Base-by-base conservation (phyloP, 2,329 filamentous ascomycete species). In the Paracamarosporium sp. region DNA sequence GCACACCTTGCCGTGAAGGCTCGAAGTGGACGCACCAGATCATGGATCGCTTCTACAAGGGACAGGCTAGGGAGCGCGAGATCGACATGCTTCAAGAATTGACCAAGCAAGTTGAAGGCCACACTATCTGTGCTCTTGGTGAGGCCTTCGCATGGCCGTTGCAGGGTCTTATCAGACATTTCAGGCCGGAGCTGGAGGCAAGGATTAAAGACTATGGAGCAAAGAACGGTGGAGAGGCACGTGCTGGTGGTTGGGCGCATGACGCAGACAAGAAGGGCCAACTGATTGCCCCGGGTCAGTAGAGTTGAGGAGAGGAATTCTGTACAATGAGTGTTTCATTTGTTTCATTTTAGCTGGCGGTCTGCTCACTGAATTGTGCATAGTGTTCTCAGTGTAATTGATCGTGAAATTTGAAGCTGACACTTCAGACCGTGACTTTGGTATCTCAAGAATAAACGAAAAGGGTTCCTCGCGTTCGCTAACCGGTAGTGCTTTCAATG, bases 81-180 rank as follows among this genome's bases (percentile, higher is more conserved):
- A 99, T 99, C 77, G 95, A 99, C 78, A 99, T 99, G 95, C 86
- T 99, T 67, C 95, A 97, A 83, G 95, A 99, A 84, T 83, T 99
- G 69, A 99, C 95, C 63, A 99, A 99, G 86, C 95, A 99, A 82
- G 95, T 99, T 61, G 95, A 99, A 83, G 95, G 95, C 11, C 95
- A 99, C 84, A 98, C 95, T 46, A 99, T 99, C 73, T 99, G 95
- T 80, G 95, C 94, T 80, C 83, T 99, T 64, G 95, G 95, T 57
- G 95, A 99, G 83, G 95, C 95, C 62, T 99, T 99, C 70, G 93
- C 95, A 63, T 99, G 95, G 95, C 95, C 95, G 63, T 90, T 99
- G 66, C 95, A 99, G 82, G 95, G 95, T 78, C 86, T 99, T 59
- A 99, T 99, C 80, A 90, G 95, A 73, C 95, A 99, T 82, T 99